Evolutionary conservation across 2,329 filamentous ascomycete species (phyloP), one percentile per base, ranked within the genome.

Genomic region (Epichloe brachyelytri): DNA sequence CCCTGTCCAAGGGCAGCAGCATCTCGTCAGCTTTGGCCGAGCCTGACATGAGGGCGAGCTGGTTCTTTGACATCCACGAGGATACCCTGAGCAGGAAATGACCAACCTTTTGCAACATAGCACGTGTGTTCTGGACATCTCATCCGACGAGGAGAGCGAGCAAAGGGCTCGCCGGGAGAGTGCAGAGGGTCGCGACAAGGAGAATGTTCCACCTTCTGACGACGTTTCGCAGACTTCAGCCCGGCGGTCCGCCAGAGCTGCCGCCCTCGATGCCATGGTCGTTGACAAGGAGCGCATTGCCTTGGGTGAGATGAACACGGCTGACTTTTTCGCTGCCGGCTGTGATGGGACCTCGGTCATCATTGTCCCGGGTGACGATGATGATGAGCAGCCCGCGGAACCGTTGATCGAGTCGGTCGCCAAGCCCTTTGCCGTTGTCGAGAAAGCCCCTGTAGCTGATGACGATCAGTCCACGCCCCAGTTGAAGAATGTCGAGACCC

Each of bases 51-150:
- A 79, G 85, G 62, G 75, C 80, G 36, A 76, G 76, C 52, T 96
- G 89, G 90, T 85, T 85, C 72, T 97, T 98, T 63, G 86, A 91
- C 53, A 97, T 98, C 61, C 84, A 96, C 64, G 88, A 95, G 64
- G 91, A 98, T 66, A 88, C 87, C 0, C 85, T 7, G 87, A 95
- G 64, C 86, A 96, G 63, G 85, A 95, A 63, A 86, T 93, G 68
- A 88, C 89, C 60, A 96, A 95, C 61, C 73, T 95, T 39, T 87
- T 97, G 70, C 87, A 96, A 68, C 91, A 96, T 71, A 85, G 85
- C 51, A 91, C 91, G 7, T 84, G 85, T 56, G 82, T 85, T 0
- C 77, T 97, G 3, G 91, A 97, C 63, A 88, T 97, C 61, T 88
- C 82, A 58, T 90, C 88, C 20, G 90, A 95, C 60, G 90, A 95